Conservation (phyloP, 2,329 filamentous ascomycete genomes). For the Xylaria sp. region DNA sequence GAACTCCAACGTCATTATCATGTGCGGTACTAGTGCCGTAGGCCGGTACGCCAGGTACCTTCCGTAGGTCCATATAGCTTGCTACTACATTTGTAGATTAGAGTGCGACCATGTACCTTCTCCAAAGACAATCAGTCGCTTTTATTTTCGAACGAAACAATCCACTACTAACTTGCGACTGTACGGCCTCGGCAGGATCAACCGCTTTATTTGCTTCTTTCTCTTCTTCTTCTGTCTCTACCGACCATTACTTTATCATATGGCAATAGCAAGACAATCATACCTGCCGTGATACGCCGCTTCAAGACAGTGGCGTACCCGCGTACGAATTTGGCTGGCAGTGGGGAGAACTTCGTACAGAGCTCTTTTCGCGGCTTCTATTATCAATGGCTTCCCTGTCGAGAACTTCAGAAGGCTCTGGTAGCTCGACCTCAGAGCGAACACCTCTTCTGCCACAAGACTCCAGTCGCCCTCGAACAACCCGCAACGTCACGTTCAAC, state of each 20-base stretch:
- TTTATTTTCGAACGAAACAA: conserved; percentile 2
- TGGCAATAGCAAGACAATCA: conserved; percentile 5
- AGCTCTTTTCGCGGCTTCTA: conserved; percentile 16
- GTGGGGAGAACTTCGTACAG: conserved; percentile 4
- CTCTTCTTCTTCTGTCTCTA: not conserved
- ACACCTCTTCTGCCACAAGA: conserved; percentile 50
- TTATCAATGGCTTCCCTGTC: conserved; percentile 45
- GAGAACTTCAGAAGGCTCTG: conserved; percentile 41
- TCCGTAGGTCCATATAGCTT: not conserved
- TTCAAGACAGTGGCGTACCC: conserved; percentile 16
- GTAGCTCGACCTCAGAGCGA: conserved; percentile 44
- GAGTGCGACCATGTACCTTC: not conserved
- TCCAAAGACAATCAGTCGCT: not conserved
- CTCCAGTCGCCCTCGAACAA: conserved; percentile 55
- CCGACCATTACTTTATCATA: conserved; percentile 9
- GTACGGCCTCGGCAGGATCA: not conserved
- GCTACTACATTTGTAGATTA: not conserved
- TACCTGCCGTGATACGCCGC: conserved; percentile 17
- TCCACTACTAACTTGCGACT: conserved; percentile 12
- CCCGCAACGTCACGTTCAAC: conserved; percentile 81
- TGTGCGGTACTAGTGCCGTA: conserved; percentile 6
- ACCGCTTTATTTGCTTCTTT: conserved; percentile 3
- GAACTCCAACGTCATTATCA: conserved; percentile 34
- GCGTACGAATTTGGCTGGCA: conserved; percentile 5
- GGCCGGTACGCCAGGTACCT: not conserved